These are phyloP conservation scores for Elaeis oleifera DNA, from an alignment of 202 grass and related monocot genomes.

Conservation along the genomic window DNA sequence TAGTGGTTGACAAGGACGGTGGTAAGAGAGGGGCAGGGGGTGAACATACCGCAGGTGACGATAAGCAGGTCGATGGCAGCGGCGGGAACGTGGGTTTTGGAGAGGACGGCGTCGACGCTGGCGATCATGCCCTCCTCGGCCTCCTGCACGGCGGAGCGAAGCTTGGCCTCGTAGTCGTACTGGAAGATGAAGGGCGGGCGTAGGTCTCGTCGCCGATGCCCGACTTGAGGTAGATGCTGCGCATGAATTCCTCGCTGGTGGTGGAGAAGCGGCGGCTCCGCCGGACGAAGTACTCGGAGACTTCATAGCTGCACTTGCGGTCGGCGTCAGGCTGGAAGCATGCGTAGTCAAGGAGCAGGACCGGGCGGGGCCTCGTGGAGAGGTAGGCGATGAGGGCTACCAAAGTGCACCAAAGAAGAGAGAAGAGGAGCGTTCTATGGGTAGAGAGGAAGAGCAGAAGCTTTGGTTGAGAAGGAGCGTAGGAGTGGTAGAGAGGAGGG, in stretches of 20 bases:
- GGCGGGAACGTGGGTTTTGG: slow-evolving; percentile 5
- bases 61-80: slow-evolving; percentile 9
- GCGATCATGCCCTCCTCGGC: slow-evolving; percentile 16
- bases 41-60: slow-evolving; percentile 6
- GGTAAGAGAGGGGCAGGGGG: slow-evolving; percentile 4
- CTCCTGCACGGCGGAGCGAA: slow-evolving; percentile 1
- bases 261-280: slow-evolving; percentile 32
- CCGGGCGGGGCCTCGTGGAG: slow-evolving; percentile 10
- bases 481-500: slow-evolving; percentile 5
- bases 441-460: background rate
- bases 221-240: slow-evolving; percentile 61
- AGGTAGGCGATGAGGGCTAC: slow-evolving; percentile 3
- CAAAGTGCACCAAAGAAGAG: slow-evolving; percentile 8
- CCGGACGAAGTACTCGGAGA: slow-evolving; percentile 64
- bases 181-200: background rate
- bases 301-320: slow-evolving; percentile 29
- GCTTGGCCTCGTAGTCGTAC: background rate
- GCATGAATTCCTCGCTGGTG: slow-evolving; percentile 51
- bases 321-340: slow-evolving; percentile 13
- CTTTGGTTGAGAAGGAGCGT: background rate
- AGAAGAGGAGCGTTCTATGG: background rate
- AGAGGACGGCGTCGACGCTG: slow-evolving; percentile 3
- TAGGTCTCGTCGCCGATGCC: slow-evolving; percentile 65
- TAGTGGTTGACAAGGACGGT: slow-evolving; percentile 1
- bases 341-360: slow-evolving; percentile 14